Percentiles rank a stretch among this genome's conserved stretches.
phyloP scores from a whole-genome alignment of 495 filamentous ascomycete species.

The Penicillium coffeae region DNA sequence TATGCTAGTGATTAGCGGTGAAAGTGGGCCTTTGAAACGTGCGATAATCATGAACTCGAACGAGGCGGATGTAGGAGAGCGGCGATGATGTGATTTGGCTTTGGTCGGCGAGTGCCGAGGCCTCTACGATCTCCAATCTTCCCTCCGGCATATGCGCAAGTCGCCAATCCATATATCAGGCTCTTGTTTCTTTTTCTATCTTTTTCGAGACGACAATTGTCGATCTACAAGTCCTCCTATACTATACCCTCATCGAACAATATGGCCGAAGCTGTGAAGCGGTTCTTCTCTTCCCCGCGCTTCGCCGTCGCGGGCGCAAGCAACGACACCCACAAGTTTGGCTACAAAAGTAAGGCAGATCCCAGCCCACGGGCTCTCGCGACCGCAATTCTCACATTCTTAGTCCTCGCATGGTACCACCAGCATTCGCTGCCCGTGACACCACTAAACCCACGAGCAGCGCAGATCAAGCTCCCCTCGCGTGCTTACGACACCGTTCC shows the following conservation, averaged over 20 bases:
- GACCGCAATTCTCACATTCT: neutral
- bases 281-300: slow-evolving; percentile 76
- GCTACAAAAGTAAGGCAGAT: slow-evolving; percentile 68
- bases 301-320: slow-evolving; percentile 93
- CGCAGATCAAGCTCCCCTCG: slow-evolving; percentile 53
- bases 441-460: slow-evolving; percentile 73
- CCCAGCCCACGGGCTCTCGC: too few relatives aligned
- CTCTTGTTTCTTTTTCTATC: neutral
- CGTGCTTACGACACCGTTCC: slow-evolving; percentile 59
- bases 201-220: too few relatives aligned
- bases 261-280: slow-evolving; percentile 54
- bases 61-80: too few relatives aligned
- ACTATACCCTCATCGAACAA: too few relatives aligned
- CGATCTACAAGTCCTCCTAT: too few relatives aligned
- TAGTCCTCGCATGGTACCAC: slow-evolving; percentile 89
- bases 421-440: slow-evolving; percentile 69
- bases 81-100: too few relatives aligned
- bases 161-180: neutral
- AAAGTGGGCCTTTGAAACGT: too few relatives aligned
- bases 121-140: too few relatives aligned
- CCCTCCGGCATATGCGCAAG: too few relatives aligned
- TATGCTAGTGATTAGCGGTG: too few relatives aligned
- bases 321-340: slow-evolving; percentile 78
- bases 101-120: too few relatives aligned
- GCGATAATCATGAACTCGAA: too few relatives aligned